Evolutionary conservation across 176 grass and related monocot genomes (phyloP).

Genomic region (Rhynchospora tenuis): DNA sequence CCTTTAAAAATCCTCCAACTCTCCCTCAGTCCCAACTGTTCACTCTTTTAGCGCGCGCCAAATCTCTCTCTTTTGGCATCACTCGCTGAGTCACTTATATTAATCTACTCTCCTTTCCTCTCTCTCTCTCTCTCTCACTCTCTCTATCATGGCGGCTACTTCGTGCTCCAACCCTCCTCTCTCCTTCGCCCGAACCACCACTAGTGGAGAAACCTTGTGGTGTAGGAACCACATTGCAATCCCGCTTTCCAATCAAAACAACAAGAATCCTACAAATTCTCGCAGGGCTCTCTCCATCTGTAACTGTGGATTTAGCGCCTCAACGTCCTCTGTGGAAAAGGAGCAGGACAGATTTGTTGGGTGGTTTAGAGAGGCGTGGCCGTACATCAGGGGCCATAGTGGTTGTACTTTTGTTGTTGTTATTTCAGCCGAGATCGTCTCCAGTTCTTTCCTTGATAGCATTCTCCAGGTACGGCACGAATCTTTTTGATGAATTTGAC

Average conservation of each 20-base stretch:
- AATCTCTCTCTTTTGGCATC: not conserved
- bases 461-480: conserved; percentile 70
- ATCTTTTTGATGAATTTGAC: not conserved
- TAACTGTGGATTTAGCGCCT: not conserved
- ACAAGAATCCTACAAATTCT: not conserved
- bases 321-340: conserved; percentile 6
- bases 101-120: not conserved
- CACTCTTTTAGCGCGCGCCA: conserved; percentile 23
- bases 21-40: not conserved
- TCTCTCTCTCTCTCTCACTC: not conserved
- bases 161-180: conserved; percentile 17
- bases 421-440: conserved; percentile 74
- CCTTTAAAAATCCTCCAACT: not conserved
- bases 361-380: conserved; percentile 83
- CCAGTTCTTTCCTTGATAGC: conserved; percentile 49
- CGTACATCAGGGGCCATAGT: conserved; percentile 75
- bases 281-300: not conserved
- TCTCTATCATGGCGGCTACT: not conserved
- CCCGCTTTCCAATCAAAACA: conserved; percentile 11
- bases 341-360: conserved; percentile 51
- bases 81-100: conserved; percentile 11
- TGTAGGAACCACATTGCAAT: not conserved
- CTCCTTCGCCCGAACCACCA: not conserved
- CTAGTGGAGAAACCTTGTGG: not conserved
- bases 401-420: conserved; percentile 82